Evolutionary conservation across 2,329 filamentous ascomycete species (phyloP).

Genomic region (Aureobasidium sp.): DNA sequence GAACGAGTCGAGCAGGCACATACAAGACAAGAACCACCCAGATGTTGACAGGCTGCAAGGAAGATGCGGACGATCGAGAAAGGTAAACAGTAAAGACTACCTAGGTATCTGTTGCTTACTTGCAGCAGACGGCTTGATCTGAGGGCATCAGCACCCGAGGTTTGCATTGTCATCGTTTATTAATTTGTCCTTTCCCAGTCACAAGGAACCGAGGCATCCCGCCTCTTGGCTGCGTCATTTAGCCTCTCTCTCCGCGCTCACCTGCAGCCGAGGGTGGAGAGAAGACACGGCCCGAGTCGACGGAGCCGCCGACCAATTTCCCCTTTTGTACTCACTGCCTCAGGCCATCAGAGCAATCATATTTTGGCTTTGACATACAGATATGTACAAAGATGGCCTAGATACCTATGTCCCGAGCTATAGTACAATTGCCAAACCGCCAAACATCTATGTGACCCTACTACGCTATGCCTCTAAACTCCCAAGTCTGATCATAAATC

Average conservation of each 20-base stretch:
- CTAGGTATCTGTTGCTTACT: conserved; percentile 1
- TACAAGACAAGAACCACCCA: not conserved
- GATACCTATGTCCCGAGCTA: not conserved
- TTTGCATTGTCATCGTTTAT: not conserved
- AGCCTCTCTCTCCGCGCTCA: not conserved
- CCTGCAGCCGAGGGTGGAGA: not conserved
- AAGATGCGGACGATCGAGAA: not conserved
- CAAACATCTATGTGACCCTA: not conserved
- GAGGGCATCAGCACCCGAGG: not conserved
- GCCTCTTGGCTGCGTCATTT: conserved; percentile 10
- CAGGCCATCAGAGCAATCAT: not conserved
- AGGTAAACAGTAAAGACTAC: not conserved
- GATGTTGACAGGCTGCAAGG: not conserved
- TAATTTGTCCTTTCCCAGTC: not conserved
- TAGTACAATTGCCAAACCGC: not conserved
- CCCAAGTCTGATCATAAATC: not conserved
- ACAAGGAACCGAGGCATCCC: conserved; percentile 12
- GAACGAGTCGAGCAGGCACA: not conserved
- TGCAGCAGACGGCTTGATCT: not conserved
- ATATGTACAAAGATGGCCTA: too few relatives aligned
- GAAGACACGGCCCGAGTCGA: not conserved
- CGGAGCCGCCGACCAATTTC: not conserved
- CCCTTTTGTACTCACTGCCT: not conserved
- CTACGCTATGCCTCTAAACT: not conserved
- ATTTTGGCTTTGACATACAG: not conserved